Evolutionary conservation across 2,329 filamentous ascomycete genomes (phyloP), one percentile per base, ranked within the genome.

Genomic region (Fusarium graminum): DNA sequence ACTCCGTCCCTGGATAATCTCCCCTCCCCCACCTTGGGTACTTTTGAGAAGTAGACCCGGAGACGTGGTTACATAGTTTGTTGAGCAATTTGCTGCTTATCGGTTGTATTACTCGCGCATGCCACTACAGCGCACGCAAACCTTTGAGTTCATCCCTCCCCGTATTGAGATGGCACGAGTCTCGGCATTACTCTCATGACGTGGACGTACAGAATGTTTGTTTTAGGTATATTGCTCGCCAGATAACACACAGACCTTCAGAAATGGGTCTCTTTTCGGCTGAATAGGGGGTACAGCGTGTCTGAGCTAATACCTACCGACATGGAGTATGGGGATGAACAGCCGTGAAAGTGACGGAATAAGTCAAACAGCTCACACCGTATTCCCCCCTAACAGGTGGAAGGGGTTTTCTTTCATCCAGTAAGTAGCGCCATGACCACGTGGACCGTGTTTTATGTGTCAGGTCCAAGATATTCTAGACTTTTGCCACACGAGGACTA

Each of bases 391-490:
- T n/a, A n/a, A n/a, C n/a, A n/a, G n/a, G 28, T 29, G 28, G 3
- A 12, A n/a, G 14, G 32, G 32, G 32, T 22, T 22, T 22, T 22
- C 22, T 22, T 22, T 22, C 22, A 22, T 6, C 6, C 22, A 22
- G 4, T 22, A 6, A 34, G 14, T 4, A 9, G n/a, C 14, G 32
- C 32, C 9, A 16, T n/a, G 32, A 34, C 32, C 28, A 56, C 26
- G 38, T 52, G 44, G 57, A 36, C 9, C 10, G 7, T 17, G 54
- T 59, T 59, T 59, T 32, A 59, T 32, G n/a, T 38, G 19, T 47
- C 26, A 25, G 41, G 32, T 34, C 32, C 32, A 7, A 28, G 39
- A 59, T 28, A 32, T 59, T 59, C 54, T 58, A 52, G 54, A 59
- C 32, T 38, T 43, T 22, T 59, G 11, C 57, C 54, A 7, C 7